A percentile compares a stretch with the other conserved stretches of the same genome.
Evolutionary conservation across 2,329 filamentous ascomycete species (phyloP).

Genomic region (Fusarium clavum): DNA sequence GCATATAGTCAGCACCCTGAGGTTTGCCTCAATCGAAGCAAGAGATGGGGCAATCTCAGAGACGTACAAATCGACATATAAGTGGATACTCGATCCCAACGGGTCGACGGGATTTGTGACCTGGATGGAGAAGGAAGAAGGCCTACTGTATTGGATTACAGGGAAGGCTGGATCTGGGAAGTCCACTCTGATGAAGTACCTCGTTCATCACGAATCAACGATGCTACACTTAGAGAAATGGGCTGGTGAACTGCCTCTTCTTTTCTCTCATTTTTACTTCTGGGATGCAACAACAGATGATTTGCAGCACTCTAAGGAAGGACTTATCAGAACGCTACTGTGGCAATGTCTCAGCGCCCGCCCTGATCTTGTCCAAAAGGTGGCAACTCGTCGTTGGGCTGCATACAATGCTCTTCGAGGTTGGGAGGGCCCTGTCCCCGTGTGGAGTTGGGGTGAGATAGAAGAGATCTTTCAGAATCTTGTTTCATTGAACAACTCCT

Average conservation of each 20-base stretch:
- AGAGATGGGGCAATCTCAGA: rapidly evolving
- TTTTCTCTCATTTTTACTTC: neutral
- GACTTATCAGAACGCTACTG: rapidly evolving
- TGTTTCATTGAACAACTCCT: rapidly evolving
- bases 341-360: neutral
- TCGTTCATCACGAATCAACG: rapidly evolving
- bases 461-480: rapidly evolving
- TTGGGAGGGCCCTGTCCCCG: neutral
- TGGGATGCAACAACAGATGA: rapidly evolving
- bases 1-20: rapidly evolving
- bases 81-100: too few species aligned
- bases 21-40: too few species aligned
- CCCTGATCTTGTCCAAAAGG: neutral
- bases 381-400: rapidly evolving
- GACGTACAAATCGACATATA: rapidly evolving
- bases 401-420: neutral
- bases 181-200: neutral
- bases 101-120: rapidly evolving
- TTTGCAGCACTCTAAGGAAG: rapidly evolving
- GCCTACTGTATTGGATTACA: neutral
- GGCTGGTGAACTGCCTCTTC: neutral
- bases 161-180: neutral
- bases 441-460: rapidly evolving
- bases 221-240: rapidly evolving
- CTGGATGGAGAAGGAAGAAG: too few species aligned